Evolutionary conservation across 768 basidiomycete species (phyloP).

Genomic region (Termitomyces sp.): DNA sequence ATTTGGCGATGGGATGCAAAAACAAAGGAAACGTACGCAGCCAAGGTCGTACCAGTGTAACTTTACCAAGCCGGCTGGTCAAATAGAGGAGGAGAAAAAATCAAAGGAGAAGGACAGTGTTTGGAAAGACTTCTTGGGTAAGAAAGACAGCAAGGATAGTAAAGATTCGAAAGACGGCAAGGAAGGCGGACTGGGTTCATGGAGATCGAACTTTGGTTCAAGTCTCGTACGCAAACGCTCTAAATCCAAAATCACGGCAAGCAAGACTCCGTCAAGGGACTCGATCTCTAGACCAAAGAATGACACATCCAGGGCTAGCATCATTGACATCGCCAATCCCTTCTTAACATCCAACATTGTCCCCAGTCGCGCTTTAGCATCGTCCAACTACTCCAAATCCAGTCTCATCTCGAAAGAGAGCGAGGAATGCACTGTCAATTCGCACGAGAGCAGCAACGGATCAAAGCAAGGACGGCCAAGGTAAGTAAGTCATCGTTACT

Average conservation of each 20-base stretch:
- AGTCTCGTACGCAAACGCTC: conserved; percentile 1
- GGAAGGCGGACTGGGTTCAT: not conserved
- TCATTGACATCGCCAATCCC: conserved; percentile 13
- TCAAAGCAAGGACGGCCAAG: not conserved
- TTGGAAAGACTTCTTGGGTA: not conserved
- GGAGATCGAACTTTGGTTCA: not conserved
- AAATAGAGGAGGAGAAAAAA: not conserved
- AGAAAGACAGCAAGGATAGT: conserved; percentile 1
- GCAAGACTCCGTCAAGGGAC: not conserved
- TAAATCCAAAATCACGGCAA: not conserved
- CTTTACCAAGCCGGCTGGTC: conserved; percentile 12
- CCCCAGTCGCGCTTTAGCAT: not conserved
- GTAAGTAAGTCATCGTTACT: not conserved
- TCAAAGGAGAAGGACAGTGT: not conserved
- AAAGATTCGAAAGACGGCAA: not conserved
- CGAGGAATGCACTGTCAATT: not conserved
- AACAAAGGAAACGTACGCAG: conserved; percentile 10
- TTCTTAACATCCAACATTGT: not conserved
- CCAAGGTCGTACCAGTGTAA: conserved; percentile 20
- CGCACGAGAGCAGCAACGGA: not conserved
- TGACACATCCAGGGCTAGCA: conserved; percentile 2
- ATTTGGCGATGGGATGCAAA: not conserved
- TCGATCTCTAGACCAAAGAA: not conserved
- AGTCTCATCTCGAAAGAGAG: too few species aligned
- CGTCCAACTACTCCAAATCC: not conserved